Conservation (phyloP, 2,329 filamentous ascomycete species). For the Xylogone sp. region DNA sequence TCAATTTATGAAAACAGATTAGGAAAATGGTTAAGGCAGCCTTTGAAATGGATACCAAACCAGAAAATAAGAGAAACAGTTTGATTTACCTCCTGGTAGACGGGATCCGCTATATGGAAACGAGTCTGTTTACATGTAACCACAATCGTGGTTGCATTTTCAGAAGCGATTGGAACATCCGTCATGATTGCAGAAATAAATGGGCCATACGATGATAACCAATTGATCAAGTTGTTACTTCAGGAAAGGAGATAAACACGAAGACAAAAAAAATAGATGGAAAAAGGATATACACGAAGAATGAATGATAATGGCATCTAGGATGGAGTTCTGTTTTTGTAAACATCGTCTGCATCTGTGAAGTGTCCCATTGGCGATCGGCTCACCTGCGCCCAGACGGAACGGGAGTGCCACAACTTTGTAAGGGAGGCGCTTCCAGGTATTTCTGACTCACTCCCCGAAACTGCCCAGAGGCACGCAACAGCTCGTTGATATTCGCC, state of each 20-base stretch:
- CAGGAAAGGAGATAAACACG: neutral
- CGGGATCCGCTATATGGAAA: slow-evolving; percentile 27
- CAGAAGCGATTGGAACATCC: neutral
- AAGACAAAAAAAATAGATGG: neutral
- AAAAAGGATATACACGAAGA: neutral
- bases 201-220: neutral
- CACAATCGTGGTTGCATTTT: slow-evolving; percentile 23
- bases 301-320: neutral
- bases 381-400: no score
- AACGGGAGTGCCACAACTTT: no score
- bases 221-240: slow-evolving; percentile 2
- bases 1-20: neutral
- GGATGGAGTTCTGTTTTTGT: neutral
- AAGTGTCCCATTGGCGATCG: neutral
- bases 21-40: neutral
- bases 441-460: no score
- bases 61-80: neutral
- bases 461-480: no score
- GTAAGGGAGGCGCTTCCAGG: no score
- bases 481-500: no score
- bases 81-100: slow-evolving; percentile 24
- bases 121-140: slow-evolving; percentile 28
- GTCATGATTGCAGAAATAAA: neutral
- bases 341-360: no score
- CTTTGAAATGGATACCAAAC: neutral